These are phyloP conservation scores for Westerdykella aurantiaca DNA, from an alignment of 2,329 filamentous ascomycete species.

Conservation along the genomic window DNA sequence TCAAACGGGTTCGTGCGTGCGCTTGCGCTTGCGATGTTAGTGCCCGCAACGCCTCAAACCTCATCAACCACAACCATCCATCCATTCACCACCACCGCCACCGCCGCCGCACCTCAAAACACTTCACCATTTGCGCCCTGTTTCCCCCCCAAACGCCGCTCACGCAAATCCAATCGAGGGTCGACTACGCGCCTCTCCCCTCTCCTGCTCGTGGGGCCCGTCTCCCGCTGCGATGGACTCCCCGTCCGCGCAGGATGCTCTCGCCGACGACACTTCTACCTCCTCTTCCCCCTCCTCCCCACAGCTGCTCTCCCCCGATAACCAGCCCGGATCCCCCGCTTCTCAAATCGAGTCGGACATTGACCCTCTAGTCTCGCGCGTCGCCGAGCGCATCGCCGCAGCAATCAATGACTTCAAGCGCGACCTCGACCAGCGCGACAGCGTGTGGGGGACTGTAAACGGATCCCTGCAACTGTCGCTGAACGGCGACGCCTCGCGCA, in stretches of 20 bases:
- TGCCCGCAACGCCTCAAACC: too few relatives aligned
- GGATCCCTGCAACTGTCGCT: conserved; percentile 14
- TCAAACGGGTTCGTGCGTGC: too few relatives aligned
- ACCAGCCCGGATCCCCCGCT: conserved; percentile 7
- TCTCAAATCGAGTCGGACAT: conserved; percentile 5
- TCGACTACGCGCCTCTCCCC: too few relatives aligned
- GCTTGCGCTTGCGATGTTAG: too few relatives aligned
- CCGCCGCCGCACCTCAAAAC: too few relatives aligned
- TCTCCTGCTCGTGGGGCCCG: not conserved
- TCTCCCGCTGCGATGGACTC: not conserved
- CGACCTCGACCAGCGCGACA: conserved; percentile 15
- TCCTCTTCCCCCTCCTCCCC: conserved; percentile 1
- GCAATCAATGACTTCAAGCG: conserved; percentile 26
- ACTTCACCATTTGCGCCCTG: too few relatives aligned
- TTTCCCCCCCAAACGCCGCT: too few relatives aligned
- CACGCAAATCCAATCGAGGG: too few relatives aligned
- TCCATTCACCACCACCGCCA: too few relatives aligned
- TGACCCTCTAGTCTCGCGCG: conserved; percentile 16
- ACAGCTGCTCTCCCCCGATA: conserved; percentile 4
- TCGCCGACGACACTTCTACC: conserved; percentile 4
- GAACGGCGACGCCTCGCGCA: conserved; percentile 2
- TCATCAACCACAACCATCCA: too few relatives aligned
- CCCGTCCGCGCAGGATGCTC: not conserved
- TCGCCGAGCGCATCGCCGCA: conserved; percentile 14
- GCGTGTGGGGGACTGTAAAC: conserved; percentile 8